Evolutionary conservation across 768 basidiomycete species (phyloP), one percentile per base, ranked within the genome.

Genomic region (Neoboletus subvelutipes): DNA sequence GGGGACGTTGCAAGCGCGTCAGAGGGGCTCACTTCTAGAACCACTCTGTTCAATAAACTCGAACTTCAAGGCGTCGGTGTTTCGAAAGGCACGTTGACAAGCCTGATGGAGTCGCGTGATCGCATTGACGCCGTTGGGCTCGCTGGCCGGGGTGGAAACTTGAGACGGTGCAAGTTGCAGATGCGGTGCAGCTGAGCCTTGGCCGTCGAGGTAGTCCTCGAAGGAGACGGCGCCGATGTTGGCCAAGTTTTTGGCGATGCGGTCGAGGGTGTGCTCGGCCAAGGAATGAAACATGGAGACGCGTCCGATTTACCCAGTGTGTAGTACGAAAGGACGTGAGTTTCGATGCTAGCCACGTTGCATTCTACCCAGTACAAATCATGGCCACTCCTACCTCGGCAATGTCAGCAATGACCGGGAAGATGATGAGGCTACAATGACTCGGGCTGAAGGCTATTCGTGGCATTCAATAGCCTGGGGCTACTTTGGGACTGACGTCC

Each of bases 31-130:
- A 82, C 80, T 71, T 31, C 64, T 69, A 1, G 73, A 66, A 0
- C 68, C 65, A 20, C 67, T 59, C 40, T 77, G 75, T 45, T 82
- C 79, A 41, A 80, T 52, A 50, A 76, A 79, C 55, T 83, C 82
- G 54, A 78, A 83, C 36, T 76, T 78, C 10, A 84, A 60, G 17
- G 66, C 62, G 51, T 78, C 75, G 0, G 71, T 63, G 31, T 55
- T 73, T n/a, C 79, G 80, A 56, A 80, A 77, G 1, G 69, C 63
- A 33, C 71, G 73, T 37, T 77, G 77, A 54, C 77, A 78, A 1
- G 76, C 67, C 31, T 79, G 73, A 40, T 80, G 76, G 33, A 84
- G 67, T 7, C 71, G 69, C 1, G 70, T 59, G 29, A 81, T 59
- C 6, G 69, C 53, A 24, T 69, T 67, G 29, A 1, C n/a, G n/a